Percentiles rank a stretch among this genome's conserved stretches.
phyloP scores from a whole-genome alignment of 192 early-diverging fungal species.

The Gaertneriomyces semiglobifer region DNA sequence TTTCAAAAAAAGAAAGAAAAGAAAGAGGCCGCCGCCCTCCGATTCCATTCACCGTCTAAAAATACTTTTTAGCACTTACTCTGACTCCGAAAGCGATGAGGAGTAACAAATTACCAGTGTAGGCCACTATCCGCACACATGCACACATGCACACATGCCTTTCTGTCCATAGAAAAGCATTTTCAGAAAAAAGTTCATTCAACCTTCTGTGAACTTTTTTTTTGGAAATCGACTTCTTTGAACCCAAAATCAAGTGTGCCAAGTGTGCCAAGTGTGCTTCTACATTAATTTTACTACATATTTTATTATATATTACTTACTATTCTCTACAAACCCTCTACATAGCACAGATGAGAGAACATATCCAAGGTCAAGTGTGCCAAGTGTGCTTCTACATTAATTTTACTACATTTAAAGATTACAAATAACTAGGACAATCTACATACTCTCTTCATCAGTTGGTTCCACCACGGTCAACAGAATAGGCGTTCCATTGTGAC shows the following conservation, averaged over 20 bases:
- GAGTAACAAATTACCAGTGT: too few relatives aligned
- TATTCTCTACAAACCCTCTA: neutral
- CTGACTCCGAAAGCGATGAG: too few relatives aligned
- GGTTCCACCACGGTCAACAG: neutral
- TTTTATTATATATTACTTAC: neutral
- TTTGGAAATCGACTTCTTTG: neutral
- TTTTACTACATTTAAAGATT: neutral
- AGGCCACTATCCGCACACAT: too few relatives aligned
- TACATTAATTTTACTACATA: neutral
- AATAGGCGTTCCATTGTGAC: slow-evolving; percentile 2
- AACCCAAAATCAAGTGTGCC: neutral
- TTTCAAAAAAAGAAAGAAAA: too few relatives aligned
- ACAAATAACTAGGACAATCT: neutral
- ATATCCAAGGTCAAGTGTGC: neutral
- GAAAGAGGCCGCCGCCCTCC: too few relatives aligned
- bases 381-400: neutral
- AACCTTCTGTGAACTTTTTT: slow-evolving; percentile 4
- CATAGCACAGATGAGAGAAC: slow-evolving; percentile 1
- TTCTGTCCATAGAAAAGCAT: neutral
- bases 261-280: neutral
- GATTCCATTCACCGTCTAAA: too few relatives aligned
- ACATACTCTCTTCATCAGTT: neutral
- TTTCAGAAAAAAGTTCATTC: neutral
- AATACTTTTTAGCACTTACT: too few relatives aligned
- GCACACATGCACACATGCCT: neutral